Evolutionary conservation across 2,329 filamentous ascomycete species (phyloP).

Genomic region (Cyphellophora europaea): DNA sequence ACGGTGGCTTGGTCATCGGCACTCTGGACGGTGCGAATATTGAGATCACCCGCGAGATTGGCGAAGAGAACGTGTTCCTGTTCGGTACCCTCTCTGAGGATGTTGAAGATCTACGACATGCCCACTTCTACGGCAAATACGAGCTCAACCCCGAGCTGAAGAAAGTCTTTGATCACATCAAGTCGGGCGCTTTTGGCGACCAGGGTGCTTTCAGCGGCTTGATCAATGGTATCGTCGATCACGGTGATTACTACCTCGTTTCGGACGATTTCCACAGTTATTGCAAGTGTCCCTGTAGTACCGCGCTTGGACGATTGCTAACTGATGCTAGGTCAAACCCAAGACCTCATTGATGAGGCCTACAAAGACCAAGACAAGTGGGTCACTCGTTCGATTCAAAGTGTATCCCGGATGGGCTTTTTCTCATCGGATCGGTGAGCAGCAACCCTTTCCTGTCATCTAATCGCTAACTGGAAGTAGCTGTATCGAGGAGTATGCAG

Average conservation of each 20-base stretch:
- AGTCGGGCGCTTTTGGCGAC: constrained; percentile 71
- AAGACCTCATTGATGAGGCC: constrained; percentile 80
- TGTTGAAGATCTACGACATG: constrained; percentile 88
- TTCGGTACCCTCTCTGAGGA: constrained; percentile 95
- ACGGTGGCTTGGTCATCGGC: constrained; percentile 93
- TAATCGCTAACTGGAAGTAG: too few relatives aligned
- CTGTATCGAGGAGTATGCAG: constrained; percentile 95
- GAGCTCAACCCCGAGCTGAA: constrained; percentile 65
- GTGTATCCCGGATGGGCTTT: constrained; percentile 92
- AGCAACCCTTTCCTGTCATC: too few relatives aligned
- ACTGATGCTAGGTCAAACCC: too few relatives aligned
- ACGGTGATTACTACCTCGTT: constrained; percentile 95
- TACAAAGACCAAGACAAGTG: constrained; percentile 90
- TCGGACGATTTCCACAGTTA: constrained; percentile 95
- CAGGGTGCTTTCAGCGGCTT: constrained; percentile 70
- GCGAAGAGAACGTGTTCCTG: constrained; percentile 95
- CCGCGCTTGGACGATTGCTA: too few relatives aligned
- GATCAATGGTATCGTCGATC: constrained; percentile 74
- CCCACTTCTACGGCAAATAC: constrained; percentile 75
- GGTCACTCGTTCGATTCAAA: constrained; percentile 80
- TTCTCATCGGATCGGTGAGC: constrained; percentile 63
- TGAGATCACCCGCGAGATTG: constrained; percentile 94
- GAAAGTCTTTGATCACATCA: constrained; percentile 77
- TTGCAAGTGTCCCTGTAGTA: too few relatives aligned
- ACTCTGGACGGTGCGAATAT: constrained; percentile 98